phyloP scores from a whole-genome alignment of 1,284 basidiomycete species.

The Ceratobasidium sp. region DNA sequence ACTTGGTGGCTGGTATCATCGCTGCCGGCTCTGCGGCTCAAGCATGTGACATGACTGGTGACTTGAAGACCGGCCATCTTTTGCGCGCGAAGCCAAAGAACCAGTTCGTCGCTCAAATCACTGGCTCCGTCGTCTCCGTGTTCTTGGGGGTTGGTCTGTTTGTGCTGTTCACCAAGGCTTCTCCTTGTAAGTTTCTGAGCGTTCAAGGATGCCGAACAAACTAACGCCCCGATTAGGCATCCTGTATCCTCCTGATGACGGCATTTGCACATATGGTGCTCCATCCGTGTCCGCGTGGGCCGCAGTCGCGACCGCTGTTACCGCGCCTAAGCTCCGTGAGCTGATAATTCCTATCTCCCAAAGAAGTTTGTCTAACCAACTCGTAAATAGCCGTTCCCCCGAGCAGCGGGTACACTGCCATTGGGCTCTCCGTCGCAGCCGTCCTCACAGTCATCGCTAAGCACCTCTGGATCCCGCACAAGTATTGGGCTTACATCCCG shows the following conservation, averaged over 20 bases:
- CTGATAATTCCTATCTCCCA: neutral
- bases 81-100: conserved; percentile 74
- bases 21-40: conserved; percentile 72
- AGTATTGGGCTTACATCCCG: conserved; percentile 67
- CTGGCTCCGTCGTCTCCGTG: conserved; percentile 69
- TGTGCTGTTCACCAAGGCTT: conserved; percentile 73
- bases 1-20: conserved; percentile 71
- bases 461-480: conserved; percentile 67
- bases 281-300: conserved; percentile 74
- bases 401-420: conserved; percentile 74
- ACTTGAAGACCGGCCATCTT: conserved; percentile 79
- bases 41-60: conserved; percentile 78
- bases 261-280: conserved; percentile 68
- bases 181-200: conserved; percentile 62
- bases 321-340: conserved; percentile 47
- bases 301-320: conserved; percentile 71
- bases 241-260: conserved; percentile 57
- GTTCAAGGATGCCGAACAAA: neutral
- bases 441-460: conserved; percentile 66
- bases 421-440: conserved; percentile 66
- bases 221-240: conserved; percentile 56
- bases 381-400: conserved; percentile 63
- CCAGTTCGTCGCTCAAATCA: conserved; percentile 75
- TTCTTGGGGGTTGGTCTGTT: conserved; percentile 72
- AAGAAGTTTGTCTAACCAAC: neutral